Base-by-base conservation (phyloP, 129 eudicot species). In the Kitagawia praeruptora region DNA sequence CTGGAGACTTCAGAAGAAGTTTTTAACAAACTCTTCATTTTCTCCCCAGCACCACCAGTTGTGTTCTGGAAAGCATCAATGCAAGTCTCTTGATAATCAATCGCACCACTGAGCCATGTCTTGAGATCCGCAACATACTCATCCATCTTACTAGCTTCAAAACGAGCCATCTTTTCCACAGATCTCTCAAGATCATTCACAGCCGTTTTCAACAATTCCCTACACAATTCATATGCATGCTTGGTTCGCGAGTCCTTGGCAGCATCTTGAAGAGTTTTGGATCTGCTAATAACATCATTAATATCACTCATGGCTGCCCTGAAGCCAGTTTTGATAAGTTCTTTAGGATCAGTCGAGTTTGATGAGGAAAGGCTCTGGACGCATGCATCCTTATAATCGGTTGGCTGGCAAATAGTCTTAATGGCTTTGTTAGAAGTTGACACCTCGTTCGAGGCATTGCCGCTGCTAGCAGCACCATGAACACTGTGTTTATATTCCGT, bases 11-110 rank as follows among this genome's bases (percentile, higher is more conserved):
- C 6, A 11, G 70, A 25, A 11, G 70, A 63, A 12, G 70, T 63
- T 28, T 63, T 63, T 38, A 63, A 63, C 70, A 63, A 63, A 25
- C 38, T 28, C 70, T 63, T 63, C 70, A 63, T 63, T 63, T 63
- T 63, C 70, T 63, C 38, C 70, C 70, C 70, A 19, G 70, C 70
- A 63, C 27, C 70, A 63, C 70, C 70, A 8, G 70, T 63, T n/a
- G 70, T 63, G 6, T 63, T 63, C 38, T 63, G 38, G 18, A 63
- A 63, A 25, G 37, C 70, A 63, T 63, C 70, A 28, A 63, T 25
- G 38, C 70, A 63, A 25, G 70, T 27, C 70, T 63, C 70, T 12
- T 63, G 70, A 28, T 63, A 25, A 28, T 63, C 70, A 9, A 63
- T n/a, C 2, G 70, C 70, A 63, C 70, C 70, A 12, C 70, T 63